A percentile compares a stretch with the other conserved stretches of the same genome.
Evolutionary conservation across 345 rosid genomes (phyloP).

Genomic region (Leavenworthia alabamica): DNA sequence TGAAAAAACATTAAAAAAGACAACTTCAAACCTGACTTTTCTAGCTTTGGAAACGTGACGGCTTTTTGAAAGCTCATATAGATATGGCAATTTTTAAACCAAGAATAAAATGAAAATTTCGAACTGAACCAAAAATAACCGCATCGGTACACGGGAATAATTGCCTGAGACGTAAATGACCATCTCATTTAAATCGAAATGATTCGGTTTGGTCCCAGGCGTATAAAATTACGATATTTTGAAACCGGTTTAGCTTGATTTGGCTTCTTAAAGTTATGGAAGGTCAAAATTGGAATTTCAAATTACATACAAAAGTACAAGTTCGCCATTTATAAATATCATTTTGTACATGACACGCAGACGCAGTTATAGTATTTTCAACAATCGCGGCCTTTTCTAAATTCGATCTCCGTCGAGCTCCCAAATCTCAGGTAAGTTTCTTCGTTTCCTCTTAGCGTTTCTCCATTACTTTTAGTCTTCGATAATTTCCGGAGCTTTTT

Average conservation of each 20-base stretch:
- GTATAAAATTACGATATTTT: background rate
- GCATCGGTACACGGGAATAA: background rate
- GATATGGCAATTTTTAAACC: background rate
- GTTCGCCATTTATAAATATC: background rate
- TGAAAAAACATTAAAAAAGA: too few relatives aligned
- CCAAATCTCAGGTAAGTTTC: conserved; percentile 17
- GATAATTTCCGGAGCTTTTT: background rate
- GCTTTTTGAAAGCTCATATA: too few relatives aligned
- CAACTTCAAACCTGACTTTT: too few relatives aligned
- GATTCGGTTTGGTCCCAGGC: background rate
- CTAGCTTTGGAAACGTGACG: too few relatives aligned
- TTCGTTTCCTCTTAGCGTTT: too few relatives aligned
- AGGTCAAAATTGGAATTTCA: conserved; percentile 23
- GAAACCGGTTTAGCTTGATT: background rate
- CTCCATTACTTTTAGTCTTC: background rate
- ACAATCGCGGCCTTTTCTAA: too few relatives aligned
- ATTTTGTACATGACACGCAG: background rate
- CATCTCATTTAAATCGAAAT: background rate
- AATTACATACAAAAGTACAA: conserved; percentile 5
- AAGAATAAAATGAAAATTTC: too few relatives aligned
- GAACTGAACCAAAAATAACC: conserved; percentile 4
- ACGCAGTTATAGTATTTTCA: too few relatives aligned
- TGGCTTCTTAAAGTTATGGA: conserved; percentile 4
- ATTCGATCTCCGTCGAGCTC: conserved; percentile 25
- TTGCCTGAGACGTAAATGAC: background rate